These are phyloP conservation scores for Arachis stenosperma DNA, from an alignment of 306 rosid species.

Conservation along the genomic window DNA sequence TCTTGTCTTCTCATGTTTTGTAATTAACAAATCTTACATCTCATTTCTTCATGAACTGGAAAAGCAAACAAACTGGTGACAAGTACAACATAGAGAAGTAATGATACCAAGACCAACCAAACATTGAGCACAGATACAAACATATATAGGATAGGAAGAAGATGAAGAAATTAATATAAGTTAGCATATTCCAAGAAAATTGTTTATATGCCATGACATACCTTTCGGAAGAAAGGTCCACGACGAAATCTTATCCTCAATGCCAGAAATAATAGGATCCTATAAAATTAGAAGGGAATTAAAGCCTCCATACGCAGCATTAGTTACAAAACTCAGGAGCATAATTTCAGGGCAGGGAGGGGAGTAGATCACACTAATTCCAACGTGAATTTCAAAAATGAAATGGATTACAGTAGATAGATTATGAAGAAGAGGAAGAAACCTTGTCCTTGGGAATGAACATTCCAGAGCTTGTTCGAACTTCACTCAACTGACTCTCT, in stretches of 20 bases:
- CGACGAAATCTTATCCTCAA: slow-evolving; percentile 91
- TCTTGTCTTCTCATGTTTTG: neutral
- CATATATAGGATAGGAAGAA: neutral
- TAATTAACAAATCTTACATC: neutral
- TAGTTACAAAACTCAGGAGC: neutral
- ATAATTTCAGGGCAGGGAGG: neutral
- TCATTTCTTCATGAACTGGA: slow-evolving; percentile 5
- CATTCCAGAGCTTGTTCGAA: slow-evolving; percentile 96
- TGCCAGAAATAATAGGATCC: slow-evolving; percentile 91
- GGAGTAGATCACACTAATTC: neutral
- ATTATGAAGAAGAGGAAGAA: neutral
- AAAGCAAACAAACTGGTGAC: slow-evolving; percentile 11
- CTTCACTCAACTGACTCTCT: slow-evolving; percentile 74
- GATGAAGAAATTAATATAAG: slow-evolving; percentile 1
- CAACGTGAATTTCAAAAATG: neutral
- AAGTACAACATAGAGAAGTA: neutral
- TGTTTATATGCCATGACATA: slow-evolving; percentile 27
- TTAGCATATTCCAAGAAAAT: slow-evolving; percentile 7
- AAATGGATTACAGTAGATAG: neutral
- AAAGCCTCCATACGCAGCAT: neutral
- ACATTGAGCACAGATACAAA: slow-evolving; percentile 18
- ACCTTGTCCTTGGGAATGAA: slow-evolving; percentile 91
- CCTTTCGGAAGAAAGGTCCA: slow-evolving; percentile 99
- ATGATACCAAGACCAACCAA: neutral
- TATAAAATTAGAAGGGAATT: slow-evolving; percentile 30